Conservation (phyloP, 202 grass and related monocot genomes). For the Saccharum hybrid region DNA sequence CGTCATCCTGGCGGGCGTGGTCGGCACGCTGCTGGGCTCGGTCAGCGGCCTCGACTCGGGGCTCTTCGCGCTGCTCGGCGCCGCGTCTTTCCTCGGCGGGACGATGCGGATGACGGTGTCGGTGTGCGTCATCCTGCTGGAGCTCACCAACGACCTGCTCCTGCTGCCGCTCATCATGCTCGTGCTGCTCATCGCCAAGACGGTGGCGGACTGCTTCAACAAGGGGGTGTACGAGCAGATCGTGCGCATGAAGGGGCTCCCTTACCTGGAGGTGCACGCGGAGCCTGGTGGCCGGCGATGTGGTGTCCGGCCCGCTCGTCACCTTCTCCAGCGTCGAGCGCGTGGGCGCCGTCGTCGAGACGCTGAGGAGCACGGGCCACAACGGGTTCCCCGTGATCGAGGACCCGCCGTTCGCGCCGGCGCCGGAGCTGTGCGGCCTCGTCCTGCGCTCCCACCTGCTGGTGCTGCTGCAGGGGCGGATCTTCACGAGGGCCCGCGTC, state of each 20-base stretch:
- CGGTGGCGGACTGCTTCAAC: slow-evolving; percentile 69
- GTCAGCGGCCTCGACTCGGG: slow-evolving; percentile 45
- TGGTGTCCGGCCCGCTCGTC: slow-evolving; percentile 51
- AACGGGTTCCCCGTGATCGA: slow-evolving; percentile 68
- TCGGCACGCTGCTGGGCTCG: slow-evolving; percentile 36
- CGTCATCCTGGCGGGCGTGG: slow-evolving; percentile 51
- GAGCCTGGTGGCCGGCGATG: slow-evolving; percentile 53
- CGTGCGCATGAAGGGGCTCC: slow-evolving; percentile 62
- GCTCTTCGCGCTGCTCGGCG: slow-evolving; percentile 57
- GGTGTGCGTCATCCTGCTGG: slow-evolving; percentile 69
- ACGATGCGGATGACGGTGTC: slow-evolving; percentile 74
- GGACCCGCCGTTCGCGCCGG: slow-evolving; percentile 44
- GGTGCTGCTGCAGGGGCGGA: slow-evolving; percentile 49
- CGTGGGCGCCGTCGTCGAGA: slow-evolving; percentile 45
- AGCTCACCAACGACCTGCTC: slow-evolving; percentile 62
- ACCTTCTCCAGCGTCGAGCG: slow-evolving; percentile 57
- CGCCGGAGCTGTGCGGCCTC: slow-evolving; percentile 66
- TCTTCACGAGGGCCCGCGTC: slow-evolving; percentile 47
- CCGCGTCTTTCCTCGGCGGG: slow-evolving; percentile 55
- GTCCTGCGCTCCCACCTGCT: slow-evolving; percentile 64
- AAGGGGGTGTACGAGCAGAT: slow-evolving; percentile 68
- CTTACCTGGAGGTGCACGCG: slow-evolving; percentile 61
- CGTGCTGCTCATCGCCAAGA: slow-evolving; percentile 64
- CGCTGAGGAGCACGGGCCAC: slow-evolving; percentile 48
- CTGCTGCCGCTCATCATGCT: slow-evolving; percentile 72